Evolutionary conservation across 257 asterid species (phyloP).

Genomic region (Henckelia pumila): DNA sequence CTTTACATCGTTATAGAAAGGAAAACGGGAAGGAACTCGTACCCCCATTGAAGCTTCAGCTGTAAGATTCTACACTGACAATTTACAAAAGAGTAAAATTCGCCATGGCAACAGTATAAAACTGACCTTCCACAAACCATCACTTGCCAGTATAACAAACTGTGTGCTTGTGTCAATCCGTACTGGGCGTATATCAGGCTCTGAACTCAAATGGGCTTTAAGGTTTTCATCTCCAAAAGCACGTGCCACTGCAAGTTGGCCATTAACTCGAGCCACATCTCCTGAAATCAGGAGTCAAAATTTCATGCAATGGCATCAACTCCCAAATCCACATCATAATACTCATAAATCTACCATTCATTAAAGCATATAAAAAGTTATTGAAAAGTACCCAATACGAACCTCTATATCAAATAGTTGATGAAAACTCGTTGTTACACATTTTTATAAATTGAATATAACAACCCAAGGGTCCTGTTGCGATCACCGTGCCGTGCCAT

Average conservation of each 20-base stretch:
- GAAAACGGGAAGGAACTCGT: background rate
- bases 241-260: constrained; percentile 85
- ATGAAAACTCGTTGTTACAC: no score
- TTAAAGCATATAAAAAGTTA: background rate
- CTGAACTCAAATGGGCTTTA: constrained; percentile 76
- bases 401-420: background rate
- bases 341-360: no score
- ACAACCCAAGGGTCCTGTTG: no score
- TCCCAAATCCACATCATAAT: no score
- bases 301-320: no score
- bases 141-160: constrained; percentile 76
- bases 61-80: background rate
- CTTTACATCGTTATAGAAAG: background rate
- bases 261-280: constrained; percentile 84
- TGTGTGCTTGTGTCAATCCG: constrained; percentile 50
- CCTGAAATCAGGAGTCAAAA: constrained; percentile 42
- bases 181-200: constrained; percentile 61
- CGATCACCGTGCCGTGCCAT: no score
- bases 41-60: background rate
- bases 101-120: background rate
- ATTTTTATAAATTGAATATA: no score
- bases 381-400: background rate
- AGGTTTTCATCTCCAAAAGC: constrained; percentile 85
- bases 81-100: background rate
- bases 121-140: constrained; percentile 88